A percentile compares a stretch with the other conserved stretches of the same genome.
phyloP scores from a whole-genome alignment of 2,329 filamentous ascomycete genomes.

The Fusarium sp. region DNA sequence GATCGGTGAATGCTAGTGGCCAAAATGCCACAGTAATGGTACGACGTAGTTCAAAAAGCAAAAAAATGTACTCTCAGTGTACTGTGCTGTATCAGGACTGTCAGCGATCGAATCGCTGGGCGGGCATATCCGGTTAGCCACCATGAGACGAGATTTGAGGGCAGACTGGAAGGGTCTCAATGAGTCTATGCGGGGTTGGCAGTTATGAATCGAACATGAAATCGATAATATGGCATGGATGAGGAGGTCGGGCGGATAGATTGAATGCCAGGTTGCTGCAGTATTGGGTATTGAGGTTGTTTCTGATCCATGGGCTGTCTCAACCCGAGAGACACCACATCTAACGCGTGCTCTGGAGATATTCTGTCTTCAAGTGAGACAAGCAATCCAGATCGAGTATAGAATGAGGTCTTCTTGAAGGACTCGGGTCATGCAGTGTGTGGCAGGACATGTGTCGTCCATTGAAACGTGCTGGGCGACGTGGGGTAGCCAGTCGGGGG shows the following conservation, averaged over 20 bases:
- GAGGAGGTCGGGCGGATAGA: slow-evolving; percentile 32
- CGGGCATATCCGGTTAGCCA: slow-evolving; percentile 38
- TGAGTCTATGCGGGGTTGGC: slow-evolving; percentile 22
- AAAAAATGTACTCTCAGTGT: slow-evolving; percentile 34
- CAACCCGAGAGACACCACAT: slow-evolving; percentile 32
- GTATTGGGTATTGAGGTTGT: slow-evolving; percentile 12
- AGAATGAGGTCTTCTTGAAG: slow-evolving; percentile 37
- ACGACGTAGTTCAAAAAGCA: slow-evolving; percentile 43
- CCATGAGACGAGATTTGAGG: slow-evolving; percentile 21
- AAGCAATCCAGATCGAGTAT: slow-evolving; percentile 38
- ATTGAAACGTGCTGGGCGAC: slow-evolving; percentile 54
- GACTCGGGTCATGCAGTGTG: slow-evolving; percentile 46
- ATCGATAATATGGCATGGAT: slow-evolving; percentile 7
- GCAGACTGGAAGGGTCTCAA: slow-evolving; percentile 18
- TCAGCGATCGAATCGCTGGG: slow-evolving; percentile 12
- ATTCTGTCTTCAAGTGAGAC: slow-evolving; percentile 38
- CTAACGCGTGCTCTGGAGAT: slow-evolving; percentile 24
- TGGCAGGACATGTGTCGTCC: slow-evolving; percentile 56
- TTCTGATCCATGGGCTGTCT: slow-evolving; percentile 29
- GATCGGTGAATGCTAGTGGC: slow-evolving; percentile 29
- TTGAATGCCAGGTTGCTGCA: slow-evolving; percentile 23
- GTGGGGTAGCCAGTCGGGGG: slow-evolving; percentile 50
- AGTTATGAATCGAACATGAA: slow-evolving; percentile 28
- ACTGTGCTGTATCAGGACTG: slow-evolving; percentile 20
- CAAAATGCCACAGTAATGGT: slow-evolving; percentile 35